Evolutionary conservation across 164 flowering plant genomes (phyloP).

Genomic region (Kingdonia uniflora): DNA sequence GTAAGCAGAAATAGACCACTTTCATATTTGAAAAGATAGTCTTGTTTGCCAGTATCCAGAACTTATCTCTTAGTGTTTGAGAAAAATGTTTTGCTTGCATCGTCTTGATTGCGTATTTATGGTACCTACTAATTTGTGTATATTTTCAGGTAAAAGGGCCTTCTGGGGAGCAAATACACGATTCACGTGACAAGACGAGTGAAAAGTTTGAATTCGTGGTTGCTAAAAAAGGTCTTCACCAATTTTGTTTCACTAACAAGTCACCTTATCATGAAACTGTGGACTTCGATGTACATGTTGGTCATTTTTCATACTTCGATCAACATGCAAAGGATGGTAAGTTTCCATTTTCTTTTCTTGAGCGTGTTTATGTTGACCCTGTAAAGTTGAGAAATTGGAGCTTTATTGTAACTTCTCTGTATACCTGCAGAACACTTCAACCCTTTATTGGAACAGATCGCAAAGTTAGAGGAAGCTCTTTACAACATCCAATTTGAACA

Average conservation of each 20-base stretch:
- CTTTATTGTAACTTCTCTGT: constrained; percentile 5
- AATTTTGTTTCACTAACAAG: constrained; percentile 71
- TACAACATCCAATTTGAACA: constrained; percentile 93
- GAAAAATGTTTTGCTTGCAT: no score
- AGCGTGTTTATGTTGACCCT: background rate
- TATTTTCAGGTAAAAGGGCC: constrained; percentile 78
- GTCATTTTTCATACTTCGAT: constrained; percentile 38
- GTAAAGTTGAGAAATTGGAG: background rate
- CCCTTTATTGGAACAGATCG: constrained; percentile 76
- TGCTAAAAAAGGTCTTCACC: constrained; percentile 60
- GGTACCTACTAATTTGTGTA: no score
- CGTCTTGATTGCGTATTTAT: no score
- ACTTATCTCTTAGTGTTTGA: no score
- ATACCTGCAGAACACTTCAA: constrained; percentile 69
- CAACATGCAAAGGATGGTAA: constrained; percentile 69
- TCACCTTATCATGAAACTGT: constrained; percentile 58
- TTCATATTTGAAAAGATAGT: background rate
- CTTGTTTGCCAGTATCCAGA: background rate
- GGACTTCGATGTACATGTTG: constrained; percentile 48
- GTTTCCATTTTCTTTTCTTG: background rate
- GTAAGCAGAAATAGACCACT: no score
- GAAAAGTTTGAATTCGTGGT: constrained; percentile 77
- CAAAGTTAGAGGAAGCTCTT: constrained; percentile 79
- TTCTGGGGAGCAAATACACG: constrained; percentile 71
- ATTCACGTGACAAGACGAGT: constrained; percentile 64